These are phyloP conservation scores for Cladosporium phlei DNA, from an alignment of 2,329 filamentous ascomycete genomes.

Conservation along the genomic window DNA sequence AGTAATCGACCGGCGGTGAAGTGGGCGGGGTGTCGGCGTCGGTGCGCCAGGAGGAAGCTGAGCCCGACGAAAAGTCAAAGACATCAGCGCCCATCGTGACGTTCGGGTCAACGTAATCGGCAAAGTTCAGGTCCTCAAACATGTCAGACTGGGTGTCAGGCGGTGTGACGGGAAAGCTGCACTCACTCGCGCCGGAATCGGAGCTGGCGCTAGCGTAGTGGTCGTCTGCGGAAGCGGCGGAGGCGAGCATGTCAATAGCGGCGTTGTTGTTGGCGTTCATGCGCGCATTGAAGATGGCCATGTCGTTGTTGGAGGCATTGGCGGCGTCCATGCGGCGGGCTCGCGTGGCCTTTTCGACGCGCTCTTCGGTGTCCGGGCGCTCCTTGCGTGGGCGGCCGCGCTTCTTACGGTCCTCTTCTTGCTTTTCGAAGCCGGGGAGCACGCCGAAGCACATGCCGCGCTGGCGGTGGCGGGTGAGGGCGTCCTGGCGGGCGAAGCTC, in stretches of 20 bases:
- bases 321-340: conserved; percentile 42
- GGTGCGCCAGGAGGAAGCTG: conserved; percentile 23
- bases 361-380: conserved; percentile 55
- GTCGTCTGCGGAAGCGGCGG: conserved; percentile 13
- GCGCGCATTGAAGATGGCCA: conserved; percentile 8
- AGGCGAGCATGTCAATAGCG: conserved; percentile 11
- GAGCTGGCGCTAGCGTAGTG: conserved; percentile 19
- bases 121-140: conserved; percentile 21
- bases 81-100: conserved; percentile 26
- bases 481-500: conserved; percentile 91
- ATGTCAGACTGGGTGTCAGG: conserved; percentile 25
- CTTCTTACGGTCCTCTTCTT: conserved; percentile 61
- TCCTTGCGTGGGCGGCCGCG: conserved; percentile 62
- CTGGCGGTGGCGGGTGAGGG: conserved; percentile 87
- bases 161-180: conserved; percentile 31
- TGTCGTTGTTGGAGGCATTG: conserved; percentile 10
- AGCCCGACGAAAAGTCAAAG: conserved; percentile 21
- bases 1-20: conserved; percentile 21
- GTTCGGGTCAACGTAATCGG: conserved; percentile 17
- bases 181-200: conserved; percentile 27
- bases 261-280: conserved; percentile 3
- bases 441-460: conserved; percentile 95
- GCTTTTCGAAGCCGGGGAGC: conserved; percentile 63
- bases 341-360: conserved; percentile 52
- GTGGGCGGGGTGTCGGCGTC: conserved; percentile 30